A percentile compares a stretch with the other conserved stretches of the same genome.
These are phyloP conservation scores for Thielaviopsis populi DNA, from an alignment of 2,329 filamentous ascomycete species.

Conservation along the genomic window DNA sequence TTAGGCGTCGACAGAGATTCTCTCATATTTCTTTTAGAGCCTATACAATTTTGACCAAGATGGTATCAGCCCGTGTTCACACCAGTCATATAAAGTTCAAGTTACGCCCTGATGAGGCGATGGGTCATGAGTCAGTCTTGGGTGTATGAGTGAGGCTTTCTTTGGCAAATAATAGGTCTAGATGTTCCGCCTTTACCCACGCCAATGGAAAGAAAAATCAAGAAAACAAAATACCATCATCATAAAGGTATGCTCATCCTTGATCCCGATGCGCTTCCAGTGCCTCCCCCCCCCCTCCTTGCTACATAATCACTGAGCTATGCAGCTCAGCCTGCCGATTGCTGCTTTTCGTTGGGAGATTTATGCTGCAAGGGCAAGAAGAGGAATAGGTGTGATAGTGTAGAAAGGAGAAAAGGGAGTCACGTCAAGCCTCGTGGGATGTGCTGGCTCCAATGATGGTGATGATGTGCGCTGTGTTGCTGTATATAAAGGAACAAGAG, in stretches of 20 bases:
- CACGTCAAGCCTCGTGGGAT: not conserved
- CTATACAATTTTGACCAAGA: not conserved
- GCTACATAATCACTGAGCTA: not conserved
- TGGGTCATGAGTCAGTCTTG: not conserved
- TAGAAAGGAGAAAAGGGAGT: not conserved
- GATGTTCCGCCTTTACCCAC: not conserved
- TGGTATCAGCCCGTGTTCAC: conserved; percentile 9
- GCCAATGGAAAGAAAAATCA: conserved; percentile 1
- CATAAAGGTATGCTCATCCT: not conserved
- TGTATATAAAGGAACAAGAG: not conserved
- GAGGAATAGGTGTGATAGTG: not conserved
- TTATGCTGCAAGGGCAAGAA: not conserved
- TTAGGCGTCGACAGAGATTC: not conserved
- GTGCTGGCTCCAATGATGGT: conserved; percentile 8
- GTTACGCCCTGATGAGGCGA: not conserved
- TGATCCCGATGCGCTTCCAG: not conserved
- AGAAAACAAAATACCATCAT: conserved; percentile 11
- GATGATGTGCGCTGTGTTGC: conserved; percentile 9
- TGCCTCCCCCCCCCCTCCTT: not conserved
- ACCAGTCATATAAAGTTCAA: not conserved
- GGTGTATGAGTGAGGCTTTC: not conserved
- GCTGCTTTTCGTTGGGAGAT: not conserved
- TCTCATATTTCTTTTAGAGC: conserved; percentile 7
- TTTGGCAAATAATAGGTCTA: conserved; percentile 4
- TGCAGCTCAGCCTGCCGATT: not conserved